Base-by-base conservation (phyloP, 2,329 filamentous ascomycete species). In the Didymella lethalis region DNA sequence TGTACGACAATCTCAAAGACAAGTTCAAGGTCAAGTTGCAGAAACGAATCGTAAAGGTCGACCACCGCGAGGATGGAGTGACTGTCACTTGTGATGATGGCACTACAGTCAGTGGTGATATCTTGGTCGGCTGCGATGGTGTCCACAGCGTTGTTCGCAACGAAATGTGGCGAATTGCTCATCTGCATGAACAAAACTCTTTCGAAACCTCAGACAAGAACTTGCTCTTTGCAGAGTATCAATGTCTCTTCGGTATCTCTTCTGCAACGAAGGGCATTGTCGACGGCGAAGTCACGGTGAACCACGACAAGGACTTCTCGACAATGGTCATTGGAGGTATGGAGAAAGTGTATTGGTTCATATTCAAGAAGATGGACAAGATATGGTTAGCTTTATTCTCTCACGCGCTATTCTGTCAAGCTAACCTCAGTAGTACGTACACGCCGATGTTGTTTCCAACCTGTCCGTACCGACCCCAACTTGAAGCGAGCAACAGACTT, bases 321-420 rank as follows among this genome's bases (percentile, higher is more conserved):
- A 55, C 46, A 2, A 38, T 65, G 57, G 12, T 63, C 18, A 49
- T 66, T 7, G 54, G 59, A 12, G 67, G 68, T 7, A 62, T 63
- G 7, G 40, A 58, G 25, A 64, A 60, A 16, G 62, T 70, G 6
- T 77, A 69, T 47, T 75, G 70, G 62, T 75, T 76, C 57, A 53
- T 73, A 14, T 70, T 71, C 54, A 58, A 61, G 11, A 49, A 32
- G 31, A 7, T 65, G 48, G 57, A 69, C 26, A 59, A 69, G 36
- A 67, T 64, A 52, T 47, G 65, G 64, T 16, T 32, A 54, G 14
- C 6, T 12, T 18, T 7, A 18, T 36, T 20, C 4, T 20, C 25
- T 20, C 20, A 18, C 4, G 12, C 20, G n/a, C 14, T 4, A 20
- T 25, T 7, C 14, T 29, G 12, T 23, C 3, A 34, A 8, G 6